These are phyloP conservation scores for Pyrus pyrifolia DNA, from an alignment of 306 rosid genomes.

Conservation along the genomic window DNA sequence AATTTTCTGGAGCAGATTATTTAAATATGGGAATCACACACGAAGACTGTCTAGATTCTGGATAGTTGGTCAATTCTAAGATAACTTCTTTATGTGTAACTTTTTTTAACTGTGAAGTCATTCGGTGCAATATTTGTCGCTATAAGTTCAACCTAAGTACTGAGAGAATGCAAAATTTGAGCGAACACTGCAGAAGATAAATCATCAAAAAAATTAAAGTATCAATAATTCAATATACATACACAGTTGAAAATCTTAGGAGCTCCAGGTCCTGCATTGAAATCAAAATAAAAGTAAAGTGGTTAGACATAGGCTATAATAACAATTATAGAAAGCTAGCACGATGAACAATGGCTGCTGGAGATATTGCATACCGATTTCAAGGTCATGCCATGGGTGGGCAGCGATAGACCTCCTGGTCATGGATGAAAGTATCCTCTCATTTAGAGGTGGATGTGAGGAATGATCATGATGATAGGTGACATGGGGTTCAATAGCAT, in stretches of 20 bases:
- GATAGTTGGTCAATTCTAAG: neutral
- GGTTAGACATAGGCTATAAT: neutral
- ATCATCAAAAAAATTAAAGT: neutral
- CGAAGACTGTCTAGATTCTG: neutral
- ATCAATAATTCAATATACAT: conserved; percentile 29
- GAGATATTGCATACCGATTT: conserved; percentile 56
- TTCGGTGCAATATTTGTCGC: neutral
- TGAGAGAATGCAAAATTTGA: neutral
- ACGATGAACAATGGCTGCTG: neutral
- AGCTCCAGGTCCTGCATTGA: conserved; percentile 79
- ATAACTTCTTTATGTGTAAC: neutral
- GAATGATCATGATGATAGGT: conserved; percentile 12
- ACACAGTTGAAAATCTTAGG: conserved; percentile 88
- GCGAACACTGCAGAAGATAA: neutral
- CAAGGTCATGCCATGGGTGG: conserved; percentile 99
- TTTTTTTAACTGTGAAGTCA: neutral
- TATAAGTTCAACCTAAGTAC: neutral
- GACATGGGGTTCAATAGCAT: conserved; percentile 34
- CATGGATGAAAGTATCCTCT: conserved; percentile 94
- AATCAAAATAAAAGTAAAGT: neutral
- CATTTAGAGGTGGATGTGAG: conserved; percentile 70
- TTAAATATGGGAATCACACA: neutral
- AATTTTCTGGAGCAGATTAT: neutral
- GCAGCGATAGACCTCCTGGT: conserved; percentile 93
- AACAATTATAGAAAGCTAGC: neutral